Evolutionary conservation across 2,329 filamentous ascomycete species (phyloP).

Genomic region (Beauveria medogensis): DNA sequence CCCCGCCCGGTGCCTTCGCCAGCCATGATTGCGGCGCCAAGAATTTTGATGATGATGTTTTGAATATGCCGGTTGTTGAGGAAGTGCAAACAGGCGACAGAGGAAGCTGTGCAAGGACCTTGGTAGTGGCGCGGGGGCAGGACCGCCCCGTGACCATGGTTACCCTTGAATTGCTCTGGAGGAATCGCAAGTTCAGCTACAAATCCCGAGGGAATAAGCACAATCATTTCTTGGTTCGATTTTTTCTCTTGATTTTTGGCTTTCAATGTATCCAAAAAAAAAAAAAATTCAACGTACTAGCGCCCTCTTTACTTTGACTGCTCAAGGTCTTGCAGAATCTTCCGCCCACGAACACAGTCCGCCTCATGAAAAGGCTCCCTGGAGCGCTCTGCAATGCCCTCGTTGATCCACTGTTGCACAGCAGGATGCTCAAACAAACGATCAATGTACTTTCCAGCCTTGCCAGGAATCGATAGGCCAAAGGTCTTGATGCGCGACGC

Average conservation of each 20-base stretch:
- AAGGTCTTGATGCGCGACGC: conserved; percentile 32
- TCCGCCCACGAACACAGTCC: conserved; percentile 26
- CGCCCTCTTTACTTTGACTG: background rate
- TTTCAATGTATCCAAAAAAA: background rate
- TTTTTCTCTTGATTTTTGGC: background rate
- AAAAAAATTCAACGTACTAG: background rate
- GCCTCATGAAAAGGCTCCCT: conserved; percentile 30
- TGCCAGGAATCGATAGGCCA: conserved; percentile 22
- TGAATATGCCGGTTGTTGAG: background rate
- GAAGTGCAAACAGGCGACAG: background rate
- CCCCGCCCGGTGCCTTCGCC: conserved; percentile 16
- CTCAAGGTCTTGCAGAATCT: conserved; percentile 22
- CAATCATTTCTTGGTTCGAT: background rate
- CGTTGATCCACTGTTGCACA: conserved; percentile 30
- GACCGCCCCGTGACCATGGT: background rate
- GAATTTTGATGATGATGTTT: background rate
- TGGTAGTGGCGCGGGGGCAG: background rate
- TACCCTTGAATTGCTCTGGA: background rate
- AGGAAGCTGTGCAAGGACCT: background rate
- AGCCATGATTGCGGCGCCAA: background rate
- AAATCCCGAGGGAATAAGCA: background rate
- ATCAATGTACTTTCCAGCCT: conserved; percentile 26
- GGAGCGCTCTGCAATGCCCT: conserved; percentile 28
- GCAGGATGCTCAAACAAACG: conserved; percentile 26
- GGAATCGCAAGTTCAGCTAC: background rate